These are phyloP conservation scores for Aspergillus nomiae DNA, from an alignment of 2,329 filamentous ascomycete genomes.

Conservation along the genomic window DNA sequence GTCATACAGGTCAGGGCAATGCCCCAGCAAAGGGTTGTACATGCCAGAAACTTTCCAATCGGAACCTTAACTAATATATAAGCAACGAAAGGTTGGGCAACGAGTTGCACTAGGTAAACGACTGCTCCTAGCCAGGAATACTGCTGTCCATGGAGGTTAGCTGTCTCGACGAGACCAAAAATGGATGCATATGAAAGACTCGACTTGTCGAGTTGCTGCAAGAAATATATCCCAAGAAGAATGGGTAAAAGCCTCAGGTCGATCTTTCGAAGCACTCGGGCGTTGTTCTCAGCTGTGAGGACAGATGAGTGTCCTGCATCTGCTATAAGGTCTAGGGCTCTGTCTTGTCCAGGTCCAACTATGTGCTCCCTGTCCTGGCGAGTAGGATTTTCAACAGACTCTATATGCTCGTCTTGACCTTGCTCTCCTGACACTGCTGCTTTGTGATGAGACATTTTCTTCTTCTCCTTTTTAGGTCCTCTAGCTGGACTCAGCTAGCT, in stretches of 20 bases:
- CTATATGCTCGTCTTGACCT: conserved; percentile 30
- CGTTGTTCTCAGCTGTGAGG: conserved; percentile 57
- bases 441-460: conserved; percentile 23
- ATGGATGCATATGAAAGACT: conserved; percentile 64
- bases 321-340: conserved; percentile 53
- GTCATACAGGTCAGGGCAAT: conserved; percentile 56
- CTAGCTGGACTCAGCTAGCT: neutral
- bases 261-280: conserved; percentile 53
- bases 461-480: conserved; percentile 7
- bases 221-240: conserved; percentile 63
- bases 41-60: conserved; percentile 61
- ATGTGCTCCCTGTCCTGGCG: neutral
- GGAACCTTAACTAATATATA: conserved; percentile 62
- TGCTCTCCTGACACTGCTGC: conserved; percentile 18
- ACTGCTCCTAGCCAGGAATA: conserved; percentile 56
- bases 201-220: conserved; percentile 66
- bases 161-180: conserved; percentile 63
- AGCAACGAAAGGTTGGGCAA: conserved; percentile 55
- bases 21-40: conserved; percentile 56
- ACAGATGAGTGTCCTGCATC: conserved; percentile 48
- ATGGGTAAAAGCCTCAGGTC: conserved; percentile 56
- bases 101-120: conserved; percentile 58
- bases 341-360: conserved; percentile 39
- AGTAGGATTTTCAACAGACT: conserved; percentile 23
- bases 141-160: conserved; percentile 58